Base-by-base conservation (phyloP, 2,329 filamentous ascomycete species). In the Periconia macrospinosa region DNA sequence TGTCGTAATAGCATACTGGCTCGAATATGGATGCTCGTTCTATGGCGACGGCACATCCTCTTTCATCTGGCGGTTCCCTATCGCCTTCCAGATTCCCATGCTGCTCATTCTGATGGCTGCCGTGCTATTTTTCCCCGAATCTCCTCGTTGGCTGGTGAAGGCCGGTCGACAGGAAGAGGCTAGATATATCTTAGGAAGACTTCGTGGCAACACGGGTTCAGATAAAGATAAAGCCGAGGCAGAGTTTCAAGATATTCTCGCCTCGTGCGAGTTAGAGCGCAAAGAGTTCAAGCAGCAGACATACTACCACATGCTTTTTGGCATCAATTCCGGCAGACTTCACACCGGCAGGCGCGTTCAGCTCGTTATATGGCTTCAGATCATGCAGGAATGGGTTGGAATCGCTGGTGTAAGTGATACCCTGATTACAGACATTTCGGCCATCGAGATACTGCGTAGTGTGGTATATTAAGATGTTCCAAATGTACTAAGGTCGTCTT, bases 41-140 rank as follows among this genome's bases (percentile, higher is more conserved):
- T 81, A 85, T 58, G 80, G 86, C 53, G 78, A 79, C 33, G 83
- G 83, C 11, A 75, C 74, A 1, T 85, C 83, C 0, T 74, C 81
- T 0, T 81, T 89, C 62, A 80, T 81, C 41, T 89, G 86, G 86
- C 76, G 86, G 5, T 90, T 90, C 59, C 86, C 86, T 0, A 82
- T 90, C 52, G 86, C 84, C 0, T 89, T 90, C 70, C 86, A 90
- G 62, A 88, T 89, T 33, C 70, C 87, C 1, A 85, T 86, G 15
- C 78, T 90, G 0, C 60, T 89, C 2, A 45, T 82, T 0, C 76
- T 89, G 0, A 76, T 89, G 50, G 65, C 59, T 0, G 67, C 78
- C 2, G 81, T 88, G 30, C 86, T 84, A 81, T 84, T 88, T 73
- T 86, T 90, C 69, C 88, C 87, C 0, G 88, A 91, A 58, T 87